A percentile compares a stretch with the other conserved stretches of the same genome.
Conservation (phyloP, 148 eudicot species). For the Vaccinium vitisidaea region DNA sequence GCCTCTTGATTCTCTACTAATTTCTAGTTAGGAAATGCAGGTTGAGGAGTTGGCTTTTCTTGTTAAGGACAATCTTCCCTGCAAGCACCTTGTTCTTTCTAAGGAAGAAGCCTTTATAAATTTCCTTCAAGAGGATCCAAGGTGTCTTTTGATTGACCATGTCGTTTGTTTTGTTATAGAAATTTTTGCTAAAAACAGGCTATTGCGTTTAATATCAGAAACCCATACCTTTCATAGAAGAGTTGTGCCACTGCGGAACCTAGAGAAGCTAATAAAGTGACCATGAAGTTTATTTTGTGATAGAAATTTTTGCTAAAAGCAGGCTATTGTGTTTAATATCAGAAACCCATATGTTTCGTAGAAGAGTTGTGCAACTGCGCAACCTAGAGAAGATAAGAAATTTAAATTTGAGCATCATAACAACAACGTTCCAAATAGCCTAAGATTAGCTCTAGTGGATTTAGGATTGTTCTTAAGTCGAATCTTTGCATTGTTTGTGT, state of each 20-base stretch:
- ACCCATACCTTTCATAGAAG: neutral
- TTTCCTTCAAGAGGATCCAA: slow-evolving; percentile 65
- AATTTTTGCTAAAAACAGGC: neutral
- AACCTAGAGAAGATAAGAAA: neutral
- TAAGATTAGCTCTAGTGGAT: neutral
- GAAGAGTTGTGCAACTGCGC: neutral
- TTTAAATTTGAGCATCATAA: neutral
- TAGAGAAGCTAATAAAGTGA: neutral
- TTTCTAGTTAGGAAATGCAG: slow-evolving; percentile 34
- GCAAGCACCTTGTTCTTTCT: slow-evolving; percentile 85
- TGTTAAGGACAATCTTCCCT: slow-evolving; percentile 69
- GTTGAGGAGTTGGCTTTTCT: slow-evolving; percentile 96
- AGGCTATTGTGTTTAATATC: neutral
- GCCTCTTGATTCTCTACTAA: neutral
- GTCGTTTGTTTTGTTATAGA: neutral
- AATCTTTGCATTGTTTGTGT: neutral
- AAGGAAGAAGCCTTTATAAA: slow-evolving; percentile 73
- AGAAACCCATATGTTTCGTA: neutral
- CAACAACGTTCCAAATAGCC: neutral
- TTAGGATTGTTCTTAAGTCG: neutral
- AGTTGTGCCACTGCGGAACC: neutral
- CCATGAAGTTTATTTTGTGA: neutral
- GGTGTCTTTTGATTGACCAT: slow-evolving; percentile 37
- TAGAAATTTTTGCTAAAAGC: neutral
- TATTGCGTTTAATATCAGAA: neutral